Base-by-base conservation (phyloP, 805 yeast species). In the Nakazawaea molendinolei region DNA sequence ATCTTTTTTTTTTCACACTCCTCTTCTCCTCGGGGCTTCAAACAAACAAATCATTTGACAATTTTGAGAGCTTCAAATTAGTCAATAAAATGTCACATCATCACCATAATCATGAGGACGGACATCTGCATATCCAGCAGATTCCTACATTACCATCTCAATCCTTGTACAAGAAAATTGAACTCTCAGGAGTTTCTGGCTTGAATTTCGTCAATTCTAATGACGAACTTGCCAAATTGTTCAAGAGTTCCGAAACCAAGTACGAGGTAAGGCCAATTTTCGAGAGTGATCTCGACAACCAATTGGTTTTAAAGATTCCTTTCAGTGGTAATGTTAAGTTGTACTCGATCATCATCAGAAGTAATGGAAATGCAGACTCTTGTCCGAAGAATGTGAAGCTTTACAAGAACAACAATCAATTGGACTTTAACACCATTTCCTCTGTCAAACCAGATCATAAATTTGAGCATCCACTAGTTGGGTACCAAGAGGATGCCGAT, bases 281-380 rank as follows among this genome's bases (percentile, higher is more conserved):
- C 51, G 77, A 31, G 61, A 74, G 56, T 1, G 96, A 89, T 53
- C 76, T 83, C 2, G 97, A 90, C 50, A 74, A 79, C 40, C 96
- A 90, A 53, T 45, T 89, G 46, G 71, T 89, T 22, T 46, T 90
- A 22, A 71, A 75, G 36, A 72, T 90, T 20, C 97, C 96, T 20
- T 90, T 90, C 49, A 76, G 80, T 9, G 83, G 82, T 1, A 61
- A 71, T 17, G 86, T 84, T 27, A 85, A 80, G 51, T 56, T 90
- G 23, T 84, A 74, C 51, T 82, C 95, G 3, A 46, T 90, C 1
- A 72, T 83, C 2, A 43, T 90, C 8, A 67, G 95, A 45, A 70
- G 87, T 1, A 65, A 76, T 38, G 78, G 76, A 1, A 72, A 69
- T 29, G 57, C 52, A 1, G 65, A 66, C 17, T 65, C 71, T 39